Evolutionary conservation across 371 early-diverging fungal species (phyloP), one percentile per base, ranked within the genome.

Genomic region (Nematocida displodere): DNA sequence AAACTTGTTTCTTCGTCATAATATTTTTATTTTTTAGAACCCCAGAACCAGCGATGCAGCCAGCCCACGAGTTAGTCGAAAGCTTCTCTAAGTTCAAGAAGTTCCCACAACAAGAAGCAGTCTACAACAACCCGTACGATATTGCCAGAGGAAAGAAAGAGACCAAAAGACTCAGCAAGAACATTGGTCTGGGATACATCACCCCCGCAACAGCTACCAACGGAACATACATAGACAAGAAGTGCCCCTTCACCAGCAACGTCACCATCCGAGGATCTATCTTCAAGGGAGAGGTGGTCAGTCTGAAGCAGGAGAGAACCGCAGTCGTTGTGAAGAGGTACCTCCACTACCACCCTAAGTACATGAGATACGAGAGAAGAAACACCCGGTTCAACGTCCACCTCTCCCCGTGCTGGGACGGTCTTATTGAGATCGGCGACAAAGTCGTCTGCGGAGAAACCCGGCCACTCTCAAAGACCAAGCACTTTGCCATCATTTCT

Each of bases 341-440:
- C 89, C 89, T 99, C 78, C 94, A 95, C 89, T 97, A 91, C 88
- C 88, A 95, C 85, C 89, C 91, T 86, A 99, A 99, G 88, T 99
- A 99, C 90, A 93, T 96, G 89, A 92, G 97, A 89, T 99, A 94
- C 87, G 97, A 97, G 88, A 97, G 96, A 91, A 90, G 99, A 83
- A 95, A 97, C 90, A 96, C 90, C 88, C 96, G 96, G 89, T 85
- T 99, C 80, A 90, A 93, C 76, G 96, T 95, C 81, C 99, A 99
- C 87, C 81, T 95, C 75, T 91, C 92, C 76, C 98, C 98, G 76
- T 90, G 91, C 85, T 99, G 97, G 88, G 88, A 94, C 78, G 92
- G 93, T 83, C 54, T 85, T 33, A 89, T 95, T 37, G 86, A 89
- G 83, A 81, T 86, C 77, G 96, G 96, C 78, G 95, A 95, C 82